Conservation (phyloP, 495 filamentous ascomycete genomes). For the Xylaria curta region DNA sequence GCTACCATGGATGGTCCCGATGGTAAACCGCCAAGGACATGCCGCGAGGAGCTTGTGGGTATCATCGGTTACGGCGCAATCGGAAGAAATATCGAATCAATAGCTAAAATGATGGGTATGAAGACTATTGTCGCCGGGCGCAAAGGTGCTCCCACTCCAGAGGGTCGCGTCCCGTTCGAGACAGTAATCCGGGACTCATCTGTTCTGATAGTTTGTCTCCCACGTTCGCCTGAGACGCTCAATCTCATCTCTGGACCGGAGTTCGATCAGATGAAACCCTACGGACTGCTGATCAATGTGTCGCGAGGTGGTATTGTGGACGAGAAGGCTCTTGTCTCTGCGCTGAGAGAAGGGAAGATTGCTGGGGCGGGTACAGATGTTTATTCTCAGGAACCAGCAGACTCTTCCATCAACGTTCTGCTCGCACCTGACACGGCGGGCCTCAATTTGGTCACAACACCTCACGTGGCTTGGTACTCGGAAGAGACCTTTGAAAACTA, state of each 20-base stretch:
- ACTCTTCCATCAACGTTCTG: conserved; percentile 30
- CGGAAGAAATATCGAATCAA: conserved; percentile 47
- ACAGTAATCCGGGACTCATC: conserved; percentile 53
- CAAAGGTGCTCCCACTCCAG: conserved; percentile 44
- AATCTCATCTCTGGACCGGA: conserved; percentile 56
- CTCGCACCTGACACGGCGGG: conserved; percentile 34
- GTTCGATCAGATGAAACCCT: conserved; percentile 54
- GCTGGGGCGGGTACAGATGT: conserved; percentile 63
- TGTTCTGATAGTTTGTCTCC: conserved; percentile 56
- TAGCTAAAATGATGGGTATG: conserved; percentile 54
- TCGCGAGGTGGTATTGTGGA: conserved; percentile 64
- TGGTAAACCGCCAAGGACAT: conserved; percentile 49
- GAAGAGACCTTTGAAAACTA: conserved; percentile 47
- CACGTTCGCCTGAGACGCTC: conserved; percentile 50
- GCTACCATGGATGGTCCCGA: conserved; percentile 40
- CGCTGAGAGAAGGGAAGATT: conserved; percentile 53
- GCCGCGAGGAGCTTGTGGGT: conserved; percentile 50
- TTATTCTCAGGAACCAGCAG: conserved; percentile 59
- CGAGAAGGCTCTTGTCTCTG: conserved; percentile 55
- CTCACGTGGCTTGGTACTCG: conserved; percentile 53
- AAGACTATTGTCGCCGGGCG: conserved; percentile 58
- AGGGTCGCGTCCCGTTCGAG: conserved; percentile 54
- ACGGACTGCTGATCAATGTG: conserved; percentile 62
- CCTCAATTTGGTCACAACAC: conserved; percentile 47
- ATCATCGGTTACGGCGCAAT: conserved; percentile 62